These are phyloP conservation scores for Reticulascus tulasneorum DNA, from an alignment of 2,329 filamentous ascomycete genomes.

Conservation along the genomic window DNA sequence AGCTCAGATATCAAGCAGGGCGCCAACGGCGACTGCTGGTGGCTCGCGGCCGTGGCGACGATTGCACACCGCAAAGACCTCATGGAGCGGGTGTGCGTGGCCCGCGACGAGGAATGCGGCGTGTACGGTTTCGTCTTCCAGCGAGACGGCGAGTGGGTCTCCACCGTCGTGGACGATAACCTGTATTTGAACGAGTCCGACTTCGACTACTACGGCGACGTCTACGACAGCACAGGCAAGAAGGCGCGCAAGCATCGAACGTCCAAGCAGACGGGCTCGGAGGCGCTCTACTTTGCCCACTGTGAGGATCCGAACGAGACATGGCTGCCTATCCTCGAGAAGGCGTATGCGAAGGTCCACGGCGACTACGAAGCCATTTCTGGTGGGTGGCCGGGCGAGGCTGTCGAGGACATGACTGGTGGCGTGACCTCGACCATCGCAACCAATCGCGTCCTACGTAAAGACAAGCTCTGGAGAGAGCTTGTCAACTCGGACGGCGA, in stretches of 20 bases:
- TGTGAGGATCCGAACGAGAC: conserved; percentile 68
- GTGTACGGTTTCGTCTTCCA: conserved; percentile 74
- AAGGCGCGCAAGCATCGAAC: conserved; percentile 58
- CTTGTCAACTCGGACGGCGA: conserved; percentile 62
- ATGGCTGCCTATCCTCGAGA: conserved; percentile 70
- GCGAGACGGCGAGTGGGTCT: conserved; percentile 67
- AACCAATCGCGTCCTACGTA: conserved; percentile 57
- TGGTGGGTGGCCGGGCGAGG: conserved; percentile 59
- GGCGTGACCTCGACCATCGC: conserved; percentile 55
- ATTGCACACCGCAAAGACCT: conserved; percentile 62
- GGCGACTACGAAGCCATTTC: conserved; percentile 67
- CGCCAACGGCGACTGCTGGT: conserved; percentile 66
- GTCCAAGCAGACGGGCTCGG: conserved; percentile 62
- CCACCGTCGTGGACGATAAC: conserved; percentile 70
- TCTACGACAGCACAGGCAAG: conserved; percentile 39
- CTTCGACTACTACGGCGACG: conserved; percentile 17
- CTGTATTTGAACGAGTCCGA: conserved; percentile 24
- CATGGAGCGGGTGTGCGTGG: conserved; percentile 65
- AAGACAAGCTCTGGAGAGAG: conserved; percentile 68
- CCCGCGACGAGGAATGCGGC: conserved; percentile 61
- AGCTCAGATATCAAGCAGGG: conserved; percentile 40
- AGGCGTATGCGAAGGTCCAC: conserved; percentile 74
- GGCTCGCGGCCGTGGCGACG: conserved; percentile 65
- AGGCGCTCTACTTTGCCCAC: conserved; percentile 66
- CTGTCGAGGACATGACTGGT: conserved; percentile 46